A percentile compares a stretch with the other conserved stretches of the same genome.
Evolutionary conservation across 495 filamentous ascomycete species (phyloP).

Genomic region (Lophium mytilinum): DNA sequence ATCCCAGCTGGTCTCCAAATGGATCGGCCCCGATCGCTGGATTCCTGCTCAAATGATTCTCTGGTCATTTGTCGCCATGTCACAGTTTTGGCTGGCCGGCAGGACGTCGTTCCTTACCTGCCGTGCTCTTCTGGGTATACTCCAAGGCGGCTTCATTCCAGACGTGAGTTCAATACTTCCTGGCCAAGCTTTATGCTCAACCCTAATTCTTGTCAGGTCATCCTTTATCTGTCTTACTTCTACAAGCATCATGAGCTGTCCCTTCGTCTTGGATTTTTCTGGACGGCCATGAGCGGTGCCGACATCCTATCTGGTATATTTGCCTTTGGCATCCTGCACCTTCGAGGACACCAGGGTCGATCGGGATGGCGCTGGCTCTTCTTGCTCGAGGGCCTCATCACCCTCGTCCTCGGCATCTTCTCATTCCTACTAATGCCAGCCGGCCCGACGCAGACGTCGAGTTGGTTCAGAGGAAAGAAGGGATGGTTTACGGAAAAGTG

Average conservation of each 20-base stretch:
- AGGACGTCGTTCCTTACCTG: conserved; percentile 10
- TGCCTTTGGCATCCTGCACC: conserved; percentile 63
- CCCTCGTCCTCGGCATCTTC: conserved; percentile 54
- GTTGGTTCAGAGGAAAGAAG: conserved; percentile 58
- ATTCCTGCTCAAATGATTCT: conserved; percentile 23
- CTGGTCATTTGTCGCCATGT: conserved; percentile 17
- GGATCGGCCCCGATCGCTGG: conserved; percentile 24
- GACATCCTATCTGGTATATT: conserved; percentile 60
- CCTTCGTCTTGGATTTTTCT: conserved; percentile 58
- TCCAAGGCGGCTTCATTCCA: conserved; percentile 34
- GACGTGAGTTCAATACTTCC: conserved; percentile 16
- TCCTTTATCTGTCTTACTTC: conserved; percentile 71
- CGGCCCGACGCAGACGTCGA: conserved; percentile 62
- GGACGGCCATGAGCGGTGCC: conserved; percentile 60
- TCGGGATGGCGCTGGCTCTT: conserved; percentile 72
- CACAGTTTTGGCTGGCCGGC: conserved; percentile 17
- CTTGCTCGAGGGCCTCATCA: conserved; percentile 47
- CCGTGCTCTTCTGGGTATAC: conserved; percentile 18
- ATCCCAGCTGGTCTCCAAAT: conserved; percentile 23
- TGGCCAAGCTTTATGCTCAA: not conserved
- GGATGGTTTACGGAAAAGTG: conserved; percentile 60
- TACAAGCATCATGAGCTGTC: conserved; percentile 64
- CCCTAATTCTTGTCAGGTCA: conserved; percentile 6
- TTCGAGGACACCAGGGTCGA: conserved; percentile 49
- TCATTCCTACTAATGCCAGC: conserved; percentile 63